A percentile compares a stretch with the other conserved stretches of the same genome.
Evolutionary conservation across 441 rosid species (phyloP).

Genomic region (Brassica balearica): DNA sequence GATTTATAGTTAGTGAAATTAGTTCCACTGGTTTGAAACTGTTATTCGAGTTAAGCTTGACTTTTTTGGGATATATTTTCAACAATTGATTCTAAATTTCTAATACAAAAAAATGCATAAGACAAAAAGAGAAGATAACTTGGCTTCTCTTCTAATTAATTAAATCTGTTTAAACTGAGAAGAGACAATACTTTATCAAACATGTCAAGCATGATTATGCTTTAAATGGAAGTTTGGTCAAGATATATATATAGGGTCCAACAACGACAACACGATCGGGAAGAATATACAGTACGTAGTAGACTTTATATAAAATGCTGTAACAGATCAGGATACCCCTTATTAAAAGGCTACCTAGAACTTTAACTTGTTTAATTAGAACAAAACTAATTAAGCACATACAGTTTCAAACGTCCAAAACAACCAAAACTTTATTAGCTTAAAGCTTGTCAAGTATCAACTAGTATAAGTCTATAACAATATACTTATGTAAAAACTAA

Average conservation of each 20-base stretch:
- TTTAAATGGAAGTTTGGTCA: background rate
- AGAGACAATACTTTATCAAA: slow-evolving; percentile 7
- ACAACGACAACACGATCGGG: background rate
- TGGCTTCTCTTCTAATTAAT: background rate
- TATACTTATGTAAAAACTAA: background rate
- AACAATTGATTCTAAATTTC: background rate
- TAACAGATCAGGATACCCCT: background rate
- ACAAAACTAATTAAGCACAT: background rate
- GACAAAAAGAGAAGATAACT: background rate
- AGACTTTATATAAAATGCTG: background rate
- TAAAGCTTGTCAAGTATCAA: background rate
- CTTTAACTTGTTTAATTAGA: background rate
- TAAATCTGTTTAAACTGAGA: slow-evolving; percentile 3
- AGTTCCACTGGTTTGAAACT: slow-evolving; percentile 6
- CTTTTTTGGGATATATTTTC: background rate
- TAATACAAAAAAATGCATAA: background rate
- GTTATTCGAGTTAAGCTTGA: slow-evolving; percentile 1
- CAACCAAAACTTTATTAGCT: background rate
- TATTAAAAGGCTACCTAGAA: background rate
- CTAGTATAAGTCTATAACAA: background rate
- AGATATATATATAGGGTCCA: slow-evolving; percentile 6
- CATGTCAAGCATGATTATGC: slow-evolving; percentile 27
- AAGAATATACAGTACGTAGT: background rate
- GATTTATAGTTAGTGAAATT: background rate
- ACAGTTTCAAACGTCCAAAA: background rate